Evolutionary conservation across 208 protist species (phyloP).

Genomic region (Spongospora subterranea): DNA sequence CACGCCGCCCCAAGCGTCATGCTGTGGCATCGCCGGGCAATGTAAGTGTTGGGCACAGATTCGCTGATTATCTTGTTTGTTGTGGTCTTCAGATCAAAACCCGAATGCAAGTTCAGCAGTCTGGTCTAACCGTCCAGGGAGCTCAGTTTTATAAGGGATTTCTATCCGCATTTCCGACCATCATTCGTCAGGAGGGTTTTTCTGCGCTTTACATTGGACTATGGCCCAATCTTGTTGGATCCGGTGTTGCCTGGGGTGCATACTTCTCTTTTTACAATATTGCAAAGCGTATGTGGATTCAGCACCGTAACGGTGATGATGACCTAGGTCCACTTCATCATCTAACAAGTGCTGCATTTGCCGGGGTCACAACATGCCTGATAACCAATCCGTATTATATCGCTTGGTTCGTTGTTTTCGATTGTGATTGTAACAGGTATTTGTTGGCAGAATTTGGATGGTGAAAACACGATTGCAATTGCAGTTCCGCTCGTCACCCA

Average conservation of each 20-base stretch:
- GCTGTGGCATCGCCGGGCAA: too few species aligned
- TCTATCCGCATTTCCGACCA: slow-evolving; percentile 38
- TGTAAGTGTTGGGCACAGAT: too few species aligned
- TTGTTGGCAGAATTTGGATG: slow-evolving; percentile 25
- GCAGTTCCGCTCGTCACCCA: not conserved
- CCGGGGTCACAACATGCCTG: not conserved
- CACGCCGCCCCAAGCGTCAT: too few species aligned
- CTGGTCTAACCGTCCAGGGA: not conserved
- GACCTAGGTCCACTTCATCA: slow-evolving; percentile 2
- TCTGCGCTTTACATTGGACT: slow-evolving; percentile 8
- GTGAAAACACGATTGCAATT: slow-evolving; percentile 53
- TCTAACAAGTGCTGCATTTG: slow-evolving; percentile 35
- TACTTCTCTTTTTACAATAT: slow-evolving; percentile 38
- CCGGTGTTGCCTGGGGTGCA: slow-evolving; percentile 10
- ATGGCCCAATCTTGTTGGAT: slow-evolving; percentile 32
- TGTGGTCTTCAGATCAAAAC: not conserved
- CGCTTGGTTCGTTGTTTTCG: not conserved
- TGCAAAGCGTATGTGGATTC: not conserved
- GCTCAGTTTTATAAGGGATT: slow-evolving; percentile 24
- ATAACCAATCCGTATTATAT: slow-evolving; percentile 8
- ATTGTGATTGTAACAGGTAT: not conserved
- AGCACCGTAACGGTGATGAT: not conserved
- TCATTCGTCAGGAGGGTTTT: slow-evolving; percentile 10
- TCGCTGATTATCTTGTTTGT: not conserved
- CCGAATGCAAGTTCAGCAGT: slow-evolving; percentile 23